These are phyloP conservation scores for Penicillium brasilianum DNA, from an alignment of 2,329 filamentous ascomycete species.

Conservation along the genomic window DNA sequence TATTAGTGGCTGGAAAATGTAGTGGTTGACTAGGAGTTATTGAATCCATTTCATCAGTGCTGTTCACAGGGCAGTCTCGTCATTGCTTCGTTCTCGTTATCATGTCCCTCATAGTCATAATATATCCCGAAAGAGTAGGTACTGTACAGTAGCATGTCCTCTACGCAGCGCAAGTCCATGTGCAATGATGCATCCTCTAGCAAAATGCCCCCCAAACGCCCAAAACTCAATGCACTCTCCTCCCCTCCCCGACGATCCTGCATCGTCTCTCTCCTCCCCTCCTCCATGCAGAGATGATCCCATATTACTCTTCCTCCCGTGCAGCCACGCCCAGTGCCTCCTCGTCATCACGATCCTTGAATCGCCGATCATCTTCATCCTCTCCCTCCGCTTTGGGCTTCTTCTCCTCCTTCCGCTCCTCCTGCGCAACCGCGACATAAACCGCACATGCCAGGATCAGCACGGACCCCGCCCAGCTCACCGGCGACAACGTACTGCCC, in stretches of 20 bases:
- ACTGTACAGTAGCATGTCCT: neutral
- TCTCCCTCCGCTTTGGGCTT: neutral
- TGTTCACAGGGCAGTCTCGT: too few species aligned
- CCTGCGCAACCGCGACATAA: slow-evolving; percentile 65
- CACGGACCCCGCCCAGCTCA: slow-evolving; percentile 65
- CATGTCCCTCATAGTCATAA: slow-evolving; percentile 1
- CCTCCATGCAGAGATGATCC: too few species aligned
- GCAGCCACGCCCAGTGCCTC: slow-evolving; percentile 9
- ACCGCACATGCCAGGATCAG: slow-evolving; percentile 70
- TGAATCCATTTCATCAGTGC: too few species aligned
- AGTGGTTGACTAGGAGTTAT: neutral
- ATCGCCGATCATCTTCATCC: slow-evolving; percentile 7
- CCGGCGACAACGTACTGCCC: slow-evolving; percentile 60
- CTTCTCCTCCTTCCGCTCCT: slow-evolving; percentile 26
- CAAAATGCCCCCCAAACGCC: neutral
- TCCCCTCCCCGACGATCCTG: neutral
- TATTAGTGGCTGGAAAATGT: neutral
- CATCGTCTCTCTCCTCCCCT: neutral
- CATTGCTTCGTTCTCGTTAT: neutral
- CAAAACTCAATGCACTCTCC: slow-evolving; percentile 17
- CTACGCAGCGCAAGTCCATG: neutral
- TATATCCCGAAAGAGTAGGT: neutral
- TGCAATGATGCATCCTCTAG: slow-evolving; percentile 1
- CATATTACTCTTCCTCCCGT: neutral
- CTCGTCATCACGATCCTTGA: slow-evolving; percentile 18